phyloP scores from a whole-genome alignment of 495 filamentous ascomycete species.

The Neurospora tetraspora region DNA sequence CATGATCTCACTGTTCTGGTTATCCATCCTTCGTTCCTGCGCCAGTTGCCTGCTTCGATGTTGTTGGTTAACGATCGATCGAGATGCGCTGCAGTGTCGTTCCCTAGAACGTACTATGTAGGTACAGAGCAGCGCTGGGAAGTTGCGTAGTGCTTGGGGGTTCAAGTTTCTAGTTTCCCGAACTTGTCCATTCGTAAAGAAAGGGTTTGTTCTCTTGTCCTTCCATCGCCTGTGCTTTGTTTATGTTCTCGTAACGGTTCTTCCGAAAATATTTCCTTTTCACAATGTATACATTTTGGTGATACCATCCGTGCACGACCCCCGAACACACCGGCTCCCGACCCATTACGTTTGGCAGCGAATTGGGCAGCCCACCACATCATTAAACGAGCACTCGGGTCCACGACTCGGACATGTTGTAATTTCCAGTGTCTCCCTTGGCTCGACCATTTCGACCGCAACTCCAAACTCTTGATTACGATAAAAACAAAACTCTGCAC shows the following conservation, averaged over 20 bases:
- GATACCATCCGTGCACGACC: neutral
- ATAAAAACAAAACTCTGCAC: neutral
- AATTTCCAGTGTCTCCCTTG: neutral
- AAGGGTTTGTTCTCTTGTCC: neutral
- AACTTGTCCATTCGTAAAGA: neutral
- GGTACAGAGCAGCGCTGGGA: neutral
- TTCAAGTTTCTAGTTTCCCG: neutral
- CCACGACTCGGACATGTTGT: neutral
- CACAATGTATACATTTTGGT: neutral
- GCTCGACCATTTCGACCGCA: neutral
- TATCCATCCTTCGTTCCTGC: neutral
- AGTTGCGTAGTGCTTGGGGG: neutral
- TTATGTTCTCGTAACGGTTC: neutral
- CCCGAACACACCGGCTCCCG: neutral
- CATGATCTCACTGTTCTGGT: neutral
- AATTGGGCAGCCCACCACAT: neutral
- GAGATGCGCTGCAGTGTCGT: neutral
- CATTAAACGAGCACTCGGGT: neutral
- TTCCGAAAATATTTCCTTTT: neutral
- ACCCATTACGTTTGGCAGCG: neutral
- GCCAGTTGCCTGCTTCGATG: neutral
- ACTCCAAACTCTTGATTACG: neutral
- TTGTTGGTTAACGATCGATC: neutral
- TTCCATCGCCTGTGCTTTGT: neutral
- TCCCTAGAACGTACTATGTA: neutral